phyloP scores from a whole-genome alignment of 169 alveolate species.

The Eimeria maxima region DNA sequence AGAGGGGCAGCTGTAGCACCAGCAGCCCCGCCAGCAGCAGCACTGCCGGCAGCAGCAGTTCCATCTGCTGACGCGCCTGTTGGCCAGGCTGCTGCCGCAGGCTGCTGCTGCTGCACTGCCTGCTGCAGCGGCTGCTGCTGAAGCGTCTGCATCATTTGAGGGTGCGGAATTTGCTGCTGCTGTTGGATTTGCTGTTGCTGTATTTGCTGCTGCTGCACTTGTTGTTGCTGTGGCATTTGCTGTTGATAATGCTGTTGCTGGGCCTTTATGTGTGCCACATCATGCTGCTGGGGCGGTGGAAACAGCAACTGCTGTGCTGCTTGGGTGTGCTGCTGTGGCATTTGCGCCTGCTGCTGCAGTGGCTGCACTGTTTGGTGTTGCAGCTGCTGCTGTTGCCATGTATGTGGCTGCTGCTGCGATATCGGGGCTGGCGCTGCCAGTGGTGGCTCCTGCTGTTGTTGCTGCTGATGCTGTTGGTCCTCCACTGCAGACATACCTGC shows the following conservation, averaged over 20 bases:
- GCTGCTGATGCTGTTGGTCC: constrained; percentile 19
- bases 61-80: constrained; percentile 7
- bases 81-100: neutral
- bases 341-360: neutral
- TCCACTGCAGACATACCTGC: neutral
- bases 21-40: constrained; percentile 15
- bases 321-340: neutral
- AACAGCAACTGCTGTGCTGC: neutral
- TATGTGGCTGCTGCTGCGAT: constrained; percentile 4
- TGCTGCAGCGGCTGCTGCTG: constrained; percentile 38
- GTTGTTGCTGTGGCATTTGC: constrained; percentile 23
- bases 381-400: constrained; percentile 58
- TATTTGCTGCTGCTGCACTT: neutral
- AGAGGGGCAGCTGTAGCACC: neutral
- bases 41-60: neutral
- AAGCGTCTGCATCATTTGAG: neutral
- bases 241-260: constrained; percentile 17
- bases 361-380: constrained; percentile 6
- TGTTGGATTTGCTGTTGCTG: neutral
- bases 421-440: neutral
- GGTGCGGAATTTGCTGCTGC: neutral
- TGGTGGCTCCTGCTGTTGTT: neutral
- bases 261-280: neutral
- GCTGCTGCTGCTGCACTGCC: constrained; percentile 15
- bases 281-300: constrained; percentile 2